Conservation (phyloP, 129 eudicot species). For the Ambrosia artemisiifolia region DNA sequence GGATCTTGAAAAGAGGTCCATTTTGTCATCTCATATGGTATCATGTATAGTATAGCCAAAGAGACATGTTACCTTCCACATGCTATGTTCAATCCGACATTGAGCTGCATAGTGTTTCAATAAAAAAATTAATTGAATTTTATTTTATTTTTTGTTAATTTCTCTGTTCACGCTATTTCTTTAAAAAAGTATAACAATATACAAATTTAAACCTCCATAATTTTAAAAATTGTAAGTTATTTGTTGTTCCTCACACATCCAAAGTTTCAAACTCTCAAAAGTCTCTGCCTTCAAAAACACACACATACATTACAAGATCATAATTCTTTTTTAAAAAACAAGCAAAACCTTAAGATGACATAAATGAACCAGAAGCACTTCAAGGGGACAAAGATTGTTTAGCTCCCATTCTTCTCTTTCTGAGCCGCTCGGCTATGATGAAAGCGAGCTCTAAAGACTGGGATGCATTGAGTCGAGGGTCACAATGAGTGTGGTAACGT, state of each 20-base stretch:
- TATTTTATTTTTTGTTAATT: no score
- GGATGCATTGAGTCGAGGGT: constrained; percentile 83
- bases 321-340: background rate
- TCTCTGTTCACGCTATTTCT: no score
- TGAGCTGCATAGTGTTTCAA: no score
- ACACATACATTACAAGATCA: constrained; percentile 25
- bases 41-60: constrained; percentile 1
- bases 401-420: constrained; percentile 44
- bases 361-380: background rate
- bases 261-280: constrained; percentile 22
- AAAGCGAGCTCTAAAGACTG: constrained; percentile 89
- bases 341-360: constrained; percentile 6
- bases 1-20: constrained; percentile 13
- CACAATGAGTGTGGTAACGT: constrained; percentile 96
- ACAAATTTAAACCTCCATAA: no score
- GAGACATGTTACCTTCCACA: no score
- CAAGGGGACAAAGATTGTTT: constrained; percentile 27
- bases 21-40: background rate
- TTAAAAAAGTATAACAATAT: no score
- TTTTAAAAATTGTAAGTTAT: no score
- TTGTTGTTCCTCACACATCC: background rate
- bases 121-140: no score
- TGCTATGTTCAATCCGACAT: no score
- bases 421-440: constrained; percentile 80
- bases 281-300: background rate